Conservation (phyloP, 2,329 filamentous ascomycete genomes). For the Trichoderma endophyticum region DNA sequence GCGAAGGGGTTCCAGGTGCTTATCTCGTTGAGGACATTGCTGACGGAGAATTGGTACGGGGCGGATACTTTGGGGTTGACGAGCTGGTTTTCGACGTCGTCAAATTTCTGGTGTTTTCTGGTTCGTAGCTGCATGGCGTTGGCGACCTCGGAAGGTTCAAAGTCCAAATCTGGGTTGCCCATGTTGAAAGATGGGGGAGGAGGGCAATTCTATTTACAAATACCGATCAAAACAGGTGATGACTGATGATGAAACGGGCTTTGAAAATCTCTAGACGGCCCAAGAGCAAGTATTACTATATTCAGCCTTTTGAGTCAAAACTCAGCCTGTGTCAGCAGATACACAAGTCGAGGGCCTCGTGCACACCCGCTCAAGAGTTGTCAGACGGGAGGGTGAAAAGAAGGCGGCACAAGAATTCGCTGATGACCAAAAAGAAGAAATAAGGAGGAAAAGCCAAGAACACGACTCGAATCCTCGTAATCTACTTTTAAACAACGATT, state of each 20-base stretch:
- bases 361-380: slow-evolving; percentile 21
- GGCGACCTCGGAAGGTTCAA: slow-evolving; percentile 30
- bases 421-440: neutral
- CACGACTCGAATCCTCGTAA: neutral
- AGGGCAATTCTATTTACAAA: neutral
- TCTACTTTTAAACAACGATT: neutral
- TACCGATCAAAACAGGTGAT: neutral
- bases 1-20: slow-evolving; percentile 56
- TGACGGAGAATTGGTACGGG: slow-evolving; percentile 23
- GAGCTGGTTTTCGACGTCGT: slow-evolving; percentile 48
- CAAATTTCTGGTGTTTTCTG: slow-evolving; percentile 47
- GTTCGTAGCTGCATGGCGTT: slow-evolving; percentile 50
- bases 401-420: neutral
- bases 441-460: neutral
- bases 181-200: slow-evolving; percentile 4
- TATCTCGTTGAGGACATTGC: slow-evolving; percentile 48
- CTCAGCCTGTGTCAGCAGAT: slow-evolving; percentile 1
- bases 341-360: slow-evolving; percentile 18
- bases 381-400: neutral
- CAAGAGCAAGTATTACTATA: neutral
- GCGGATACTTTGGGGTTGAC: slow-evolving; percentile 33
- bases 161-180: slow-evolving; percentile 24
- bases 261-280: neutral
- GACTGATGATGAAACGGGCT: neutral
- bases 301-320: neutral